These are phyloP conservation scores for Umbilicaria muhlenbergii DNA, from an alignment of 495 filamentous ascomycete species.

Conservation along the genomic window DNA sequence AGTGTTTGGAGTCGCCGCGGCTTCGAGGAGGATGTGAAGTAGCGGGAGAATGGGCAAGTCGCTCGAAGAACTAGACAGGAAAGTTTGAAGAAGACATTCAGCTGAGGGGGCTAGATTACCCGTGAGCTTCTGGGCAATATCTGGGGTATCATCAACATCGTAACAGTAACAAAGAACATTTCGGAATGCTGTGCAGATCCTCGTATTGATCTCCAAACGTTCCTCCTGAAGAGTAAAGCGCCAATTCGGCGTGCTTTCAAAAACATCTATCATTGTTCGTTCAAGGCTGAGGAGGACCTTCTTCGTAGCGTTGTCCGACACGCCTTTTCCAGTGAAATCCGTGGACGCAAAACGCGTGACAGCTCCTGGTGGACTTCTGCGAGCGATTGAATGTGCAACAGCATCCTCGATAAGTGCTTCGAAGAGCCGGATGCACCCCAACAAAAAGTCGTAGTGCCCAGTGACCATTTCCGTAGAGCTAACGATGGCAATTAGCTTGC, in stretches of 20 bases:
- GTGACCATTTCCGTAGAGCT: conserved; percentile 58
- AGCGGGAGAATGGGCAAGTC: conserved; percentile 66
- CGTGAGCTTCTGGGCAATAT: conserved; percentile 41
- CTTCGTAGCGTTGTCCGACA: conserved; percentile 62
- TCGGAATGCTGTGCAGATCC: conserved; percentile 51
- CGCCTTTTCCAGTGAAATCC: conserved; percentile 46
- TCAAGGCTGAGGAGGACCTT: conserved; percentile 56
- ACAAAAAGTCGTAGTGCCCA: conserved; percentile 62
- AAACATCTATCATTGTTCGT: conserved; percentile 59
- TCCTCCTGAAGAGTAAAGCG: conserved; percentile 54
- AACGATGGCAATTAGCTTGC: conserved; percentile 57
- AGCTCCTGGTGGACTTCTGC: conserved; percentile 41
- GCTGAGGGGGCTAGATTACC: conserved; percentile 53
- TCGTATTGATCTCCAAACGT: conserved; percentile 40
- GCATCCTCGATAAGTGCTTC: conserved; percentile 62
- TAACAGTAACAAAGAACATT: conserved; percentile 55
- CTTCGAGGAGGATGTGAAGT: conserved; percentile 50
- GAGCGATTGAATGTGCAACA: conserved; percentile 50
- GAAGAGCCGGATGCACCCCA: conserved; percentile 55
- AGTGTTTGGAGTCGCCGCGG: conserved; percentile 45
- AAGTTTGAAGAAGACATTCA: conserved; percentile 56
- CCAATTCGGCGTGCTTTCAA: conserved; percentile 71
- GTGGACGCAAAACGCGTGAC: conserved; percentile 33
- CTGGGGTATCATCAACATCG: conserved; percentile 45
- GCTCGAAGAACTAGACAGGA: conserved; percentile 51